These are phyloP conservation scores for Heterobasidion irregulare DNA, from an alignment of 1,284 basidiomycete species.

Conservation along the genomic window DNA sequence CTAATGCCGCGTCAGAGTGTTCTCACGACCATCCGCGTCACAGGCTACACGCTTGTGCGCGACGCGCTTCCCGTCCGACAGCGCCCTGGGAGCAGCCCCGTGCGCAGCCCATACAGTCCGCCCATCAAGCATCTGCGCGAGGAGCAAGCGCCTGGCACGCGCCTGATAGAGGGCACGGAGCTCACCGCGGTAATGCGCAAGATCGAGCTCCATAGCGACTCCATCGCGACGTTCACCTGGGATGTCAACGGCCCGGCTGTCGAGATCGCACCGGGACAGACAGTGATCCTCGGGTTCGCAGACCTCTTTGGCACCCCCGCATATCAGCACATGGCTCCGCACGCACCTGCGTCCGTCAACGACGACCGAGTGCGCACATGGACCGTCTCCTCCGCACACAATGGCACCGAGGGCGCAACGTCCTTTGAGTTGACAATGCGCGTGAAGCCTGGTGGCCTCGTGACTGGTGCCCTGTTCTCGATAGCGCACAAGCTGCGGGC, in stretches of 20 bases:
- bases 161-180: constrained; percentile 18
- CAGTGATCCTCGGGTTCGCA: constrained; percentile 45
- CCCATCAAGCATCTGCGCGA: constrained; percentile 45
- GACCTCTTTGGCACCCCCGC: constrained; percentile 35
- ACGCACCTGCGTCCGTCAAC: constrained; percentile 39
- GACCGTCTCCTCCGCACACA: constrained; percentile 40
- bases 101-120: constrained; percentile 50
- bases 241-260: constrained; percentile 21
- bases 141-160: constrained; percentile 20
- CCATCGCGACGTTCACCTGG: constrained; percentile 50
- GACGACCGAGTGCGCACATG: constrained; percentile 61
- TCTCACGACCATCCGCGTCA: constrained; percentile 39
- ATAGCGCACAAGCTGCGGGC: constrained; percentile 32
- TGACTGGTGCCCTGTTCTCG: constrained; percentile 44
- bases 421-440: constrained; percentile 41
- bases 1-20: constrained; percentile 51
- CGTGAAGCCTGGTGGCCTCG: constrained; percentile 39
- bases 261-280: constrained; percentile 40
- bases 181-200: constrained; percentile 26
- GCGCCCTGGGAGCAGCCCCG: constrained; percentile 21
- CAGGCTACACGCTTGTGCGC: constrained; percentile 44
- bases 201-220: constrained; percentile 34
- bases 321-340: constrained; percentile 43
- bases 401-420: constrained; percentile 13
- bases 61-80: constrained; percentile 49